Base-by-base conservation (phyloP, 2,329 filamentous ascomycete genomes). In the Ampelomyces quisqualis region DNA sequence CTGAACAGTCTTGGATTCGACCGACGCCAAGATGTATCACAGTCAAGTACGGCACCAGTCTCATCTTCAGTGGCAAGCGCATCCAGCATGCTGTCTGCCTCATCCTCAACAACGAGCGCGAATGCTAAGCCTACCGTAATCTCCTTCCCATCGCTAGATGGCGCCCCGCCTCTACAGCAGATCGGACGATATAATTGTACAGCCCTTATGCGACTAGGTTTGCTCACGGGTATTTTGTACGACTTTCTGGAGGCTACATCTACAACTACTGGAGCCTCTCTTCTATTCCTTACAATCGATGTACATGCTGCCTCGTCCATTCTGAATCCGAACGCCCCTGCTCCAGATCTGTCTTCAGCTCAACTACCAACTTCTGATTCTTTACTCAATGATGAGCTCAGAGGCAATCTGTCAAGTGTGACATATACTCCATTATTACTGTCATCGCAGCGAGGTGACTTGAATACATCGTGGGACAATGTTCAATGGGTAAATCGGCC, bases 381-480 rank as follows among this genome's bases (percentile, higher is more conserved):
- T 17, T 15, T 29, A 15, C 27, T 29, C 13, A 29, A 15, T 17
- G 27, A 29, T 7, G 27, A 13, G 7, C 13, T 29, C 2, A 29
- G 27, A 13, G 27, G 27, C 14, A 29, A 29, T 8, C 27, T 29
- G 13, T 17, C 27, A 15, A 17, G 5, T 2, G 27, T 75, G 40
- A 58, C 82, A 2, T 85, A 83, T 55, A 79, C 74, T 2, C 79
- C 79, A 1, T 49, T 59, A 0, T 58, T 71, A 23, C 67, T 86
- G 4, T 54, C 53, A 10, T 50, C 68, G 0, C 77, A 85, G 35
- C 73, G 82, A 38, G 64, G 61, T 22, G 73, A 84, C 57, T 65
- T 85, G 9, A 81, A 83, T 49, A 54, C 58, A 1, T 77, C 77
- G 1, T 86, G 82, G 82, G 81, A 76, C 50, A 60, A 68, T 57